phyloP scores from a whole-genome alignment of 768 basidiomycete species.

The Suillus sp. region DNA sequence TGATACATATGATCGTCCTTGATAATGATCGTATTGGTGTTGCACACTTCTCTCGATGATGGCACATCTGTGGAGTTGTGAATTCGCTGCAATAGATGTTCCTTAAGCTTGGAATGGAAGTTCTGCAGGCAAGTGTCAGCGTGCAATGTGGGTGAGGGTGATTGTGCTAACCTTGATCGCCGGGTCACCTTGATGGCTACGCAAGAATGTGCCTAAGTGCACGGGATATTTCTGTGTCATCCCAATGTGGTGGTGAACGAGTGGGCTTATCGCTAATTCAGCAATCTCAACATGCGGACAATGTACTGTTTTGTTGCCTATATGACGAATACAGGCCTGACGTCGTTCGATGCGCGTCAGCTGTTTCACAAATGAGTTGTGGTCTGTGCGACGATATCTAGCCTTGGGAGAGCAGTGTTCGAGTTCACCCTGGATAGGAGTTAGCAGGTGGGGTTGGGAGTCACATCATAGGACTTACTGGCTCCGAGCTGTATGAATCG shows the following conservation, averaged over 20 bases:
- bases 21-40: neutral
- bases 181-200: neutral
- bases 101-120: neutral
- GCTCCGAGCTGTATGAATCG: slow-evolving; percentile 38
- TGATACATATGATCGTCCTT: no score
- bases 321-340: slow-evolving; percentile 1
- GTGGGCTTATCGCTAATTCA: neutral
- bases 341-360: slow-evolving; percentile 3
- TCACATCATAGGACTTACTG: slow-evolving; percentile 13
- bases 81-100: neutral
- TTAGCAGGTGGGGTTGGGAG: no score
- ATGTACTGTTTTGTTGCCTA: neutral
- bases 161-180: neutral
- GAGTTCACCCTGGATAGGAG: slow-evolving; percentile 16
- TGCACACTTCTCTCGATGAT: neutral
- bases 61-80: neutral
- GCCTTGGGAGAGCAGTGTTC: slow-evolving; percentile 15
- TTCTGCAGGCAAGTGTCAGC: neutral
- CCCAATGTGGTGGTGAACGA: slow-evolving; percentile 9
- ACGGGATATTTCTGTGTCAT: slow-evolving; percentile 15
- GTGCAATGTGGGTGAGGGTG: no score
- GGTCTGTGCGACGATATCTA: neutral
- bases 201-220: slow-evolving; percentile 17
- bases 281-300: neutral
- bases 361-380: neutral